Evolutionary conservation across 192 early-diverging fungal species (phyloP), one percentile per base, ranked within the genome.

Genomic region (Coemansia sp.): DNA sequence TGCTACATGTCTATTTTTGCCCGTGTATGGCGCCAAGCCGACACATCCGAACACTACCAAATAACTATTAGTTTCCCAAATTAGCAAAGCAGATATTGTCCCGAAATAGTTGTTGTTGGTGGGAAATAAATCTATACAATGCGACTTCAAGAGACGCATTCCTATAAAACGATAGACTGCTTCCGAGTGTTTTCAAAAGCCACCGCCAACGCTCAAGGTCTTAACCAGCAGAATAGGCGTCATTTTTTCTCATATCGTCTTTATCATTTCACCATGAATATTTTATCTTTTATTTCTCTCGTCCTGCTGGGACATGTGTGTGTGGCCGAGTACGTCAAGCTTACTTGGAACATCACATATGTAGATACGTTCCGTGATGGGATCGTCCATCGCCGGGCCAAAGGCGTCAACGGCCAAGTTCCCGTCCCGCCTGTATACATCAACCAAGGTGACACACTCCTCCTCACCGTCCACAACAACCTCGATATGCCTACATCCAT

Each of bases 261-360:
- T 9, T 15, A 40, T 15, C 38, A 9, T 4, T 40, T 15, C 9
- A 40, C 0, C 38, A 40, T 40, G 38, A 15, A 40, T 40, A 10
- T 40, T 0, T 4, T 40, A 10, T 0, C 38, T 11, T 40, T 40
- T 40, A 14, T 40, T 15, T 10, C 38, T 14, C 38, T 40, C 8
- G 11, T 40, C 38, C 14, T 40, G 38, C 11, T 40, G 3, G 38
- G 38, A 40, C 42, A 59, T 3, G 14, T 46, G 3, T 21, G 57
- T 40, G 23, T 46, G 18, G 59, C 46, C 3, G 47, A 28, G 15
- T 17, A 23, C 17, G 44, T 60, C 1, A 15, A 17, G 20, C 20
- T 67, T 53, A 52, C 84, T 56, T 88, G 87, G 87, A 73, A 88
- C 42, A 71, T 88, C 58, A 84, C 82, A 26, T 88, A 88, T 42